phyloP scores from a whole-genome alignment of 164 flowering plant species.

The Kalanchoe fedtschenkoi region DNA sequence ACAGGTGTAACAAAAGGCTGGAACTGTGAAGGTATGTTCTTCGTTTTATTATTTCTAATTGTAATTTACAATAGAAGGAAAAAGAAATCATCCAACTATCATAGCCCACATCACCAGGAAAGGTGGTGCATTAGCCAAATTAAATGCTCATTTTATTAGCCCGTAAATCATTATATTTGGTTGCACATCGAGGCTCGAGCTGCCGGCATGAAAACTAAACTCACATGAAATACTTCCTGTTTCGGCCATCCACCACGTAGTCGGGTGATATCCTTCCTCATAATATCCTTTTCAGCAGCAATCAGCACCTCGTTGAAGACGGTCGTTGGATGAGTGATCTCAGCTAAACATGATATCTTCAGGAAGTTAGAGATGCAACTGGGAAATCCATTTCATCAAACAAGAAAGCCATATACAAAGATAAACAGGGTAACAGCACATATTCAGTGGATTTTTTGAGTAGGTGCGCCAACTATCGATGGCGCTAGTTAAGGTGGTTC shows the following conservation, averaged over 20 bases:
- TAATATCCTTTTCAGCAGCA: constrained; percentile 78
- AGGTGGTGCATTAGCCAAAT: neutral
- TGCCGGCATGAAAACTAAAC: constrained; percentile 10
- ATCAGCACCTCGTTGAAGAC: constrained; percentile 82
- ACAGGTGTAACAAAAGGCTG: neutral
- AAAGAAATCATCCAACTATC: neutral
- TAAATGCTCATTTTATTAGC: neutral
- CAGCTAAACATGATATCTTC: constrained; percentile 81
- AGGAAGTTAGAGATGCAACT: constrained; percentile 26
- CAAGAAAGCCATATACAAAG: neutral
- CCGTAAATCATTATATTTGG: neutral
- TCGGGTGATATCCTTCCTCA: constrained; percentile 83
- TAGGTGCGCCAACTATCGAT: neutral
- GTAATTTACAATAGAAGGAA: no score
- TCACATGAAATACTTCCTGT: constrained; percentile 91
- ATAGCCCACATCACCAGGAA: neutral
- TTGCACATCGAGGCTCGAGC: neutral
- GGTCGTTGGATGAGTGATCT: constrained; percentile 53
- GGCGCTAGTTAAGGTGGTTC: neutral
- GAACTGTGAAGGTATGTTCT: no score
- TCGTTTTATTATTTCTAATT: no score
- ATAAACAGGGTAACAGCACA: neutral
- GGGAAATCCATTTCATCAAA: neutral
- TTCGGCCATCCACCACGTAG: constrained; percentile 96
- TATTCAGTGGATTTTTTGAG: neutral